Conservation (phyloP, 106 monocot species). For the Dendrobium chrysotoxum region DNA sequence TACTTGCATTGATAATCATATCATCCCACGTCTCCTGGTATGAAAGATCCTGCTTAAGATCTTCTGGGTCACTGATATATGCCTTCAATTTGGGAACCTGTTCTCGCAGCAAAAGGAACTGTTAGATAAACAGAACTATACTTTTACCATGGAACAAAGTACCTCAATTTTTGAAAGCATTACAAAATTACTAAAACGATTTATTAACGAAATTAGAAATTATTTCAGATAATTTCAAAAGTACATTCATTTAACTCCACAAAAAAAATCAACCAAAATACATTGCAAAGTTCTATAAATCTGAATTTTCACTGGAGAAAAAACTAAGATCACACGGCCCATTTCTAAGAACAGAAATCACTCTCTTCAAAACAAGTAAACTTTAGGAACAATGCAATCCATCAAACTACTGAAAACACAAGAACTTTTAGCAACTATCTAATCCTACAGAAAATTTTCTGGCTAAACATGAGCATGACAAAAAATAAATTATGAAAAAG, state of each 20-base stretch:
- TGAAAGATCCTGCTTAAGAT: slow-evolving; percentile 72
- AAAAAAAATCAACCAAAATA: not conserved
- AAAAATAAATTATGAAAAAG: not conserved
- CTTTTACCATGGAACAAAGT: not conserved
- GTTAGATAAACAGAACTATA: slow-evolving; percentile 15
- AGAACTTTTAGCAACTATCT: not conserved
- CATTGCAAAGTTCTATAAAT: not conserved
- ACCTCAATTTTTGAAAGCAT: not conserved
- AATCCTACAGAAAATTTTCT: not conserved
- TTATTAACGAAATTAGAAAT: not conserved
- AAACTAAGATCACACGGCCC: not conserved
- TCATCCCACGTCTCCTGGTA: slow-evolving; percentile 96
- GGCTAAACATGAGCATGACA: not conserved
- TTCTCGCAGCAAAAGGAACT: slow-evolving; percentile 30
- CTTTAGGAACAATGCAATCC: not conserved
- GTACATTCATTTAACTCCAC: not conserved
- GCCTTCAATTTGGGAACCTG: slow-evolving; percentile 98
- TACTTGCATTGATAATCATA: slow-evolving; percentile 90
- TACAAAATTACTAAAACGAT: not conserved
- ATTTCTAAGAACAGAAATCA: not conserved
- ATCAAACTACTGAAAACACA: not conserved
- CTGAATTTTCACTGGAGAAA: not conserved
- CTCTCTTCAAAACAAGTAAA: not conserved
- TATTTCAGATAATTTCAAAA: not conserved
- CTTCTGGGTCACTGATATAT: slow-evolving; percentile 90